Conservation (phyloP, 768 basidiomycete species). For the Amanita jacksonii region DNA sequence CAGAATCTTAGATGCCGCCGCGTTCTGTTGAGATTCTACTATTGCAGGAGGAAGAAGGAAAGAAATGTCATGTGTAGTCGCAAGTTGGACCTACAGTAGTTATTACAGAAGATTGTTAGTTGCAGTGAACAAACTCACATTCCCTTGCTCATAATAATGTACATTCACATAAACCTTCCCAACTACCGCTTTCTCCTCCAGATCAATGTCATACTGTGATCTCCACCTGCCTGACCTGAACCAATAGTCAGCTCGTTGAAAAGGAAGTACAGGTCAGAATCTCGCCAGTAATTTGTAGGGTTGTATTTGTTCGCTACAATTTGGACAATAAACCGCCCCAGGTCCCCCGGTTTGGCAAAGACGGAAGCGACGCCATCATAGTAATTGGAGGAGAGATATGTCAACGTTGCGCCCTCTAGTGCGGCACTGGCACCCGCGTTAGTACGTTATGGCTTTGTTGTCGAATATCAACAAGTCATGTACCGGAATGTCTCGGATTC, state of each 20-base stretch:
- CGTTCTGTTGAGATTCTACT: constrained; percentile 35
- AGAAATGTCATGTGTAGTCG: constrained; percentile 59
- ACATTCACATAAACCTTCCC: constrained; percentile 77
- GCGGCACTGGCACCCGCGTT: constrained; percentile 39
- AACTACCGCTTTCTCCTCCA: constrained; percentile 48
- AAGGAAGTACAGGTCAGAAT: neutral
- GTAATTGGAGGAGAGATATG: constrained; percentile 78
- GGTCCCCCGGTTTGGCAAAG: constrained; percentile 42
- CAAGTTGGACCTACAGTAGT: constrained; percentile 71
- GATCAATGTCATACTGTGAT: constrained; percentile 72
- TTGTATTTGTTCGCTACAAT: constrained; percentile 97
- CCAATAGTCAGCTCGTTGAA: constrained; percentile 1
- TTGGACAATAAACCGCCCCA: constrained; percentile 55
- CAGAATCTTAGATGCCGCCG: constrained; percentile 62
- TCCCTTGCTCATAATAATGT: constrained; percentile 98
- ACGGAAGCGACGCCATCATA: constrained; percentile 68
- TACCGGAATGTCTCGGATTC: constrained; percentile 75
- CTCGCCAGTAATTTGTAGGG: constrained; percentile 83
- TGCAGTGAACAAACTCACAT: constrained; percentile 37
- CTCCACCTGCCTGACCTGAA: constrained; percentile 92
- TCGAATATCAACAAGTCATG: constrained; percentile 12
- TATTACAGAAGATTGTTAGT: neutral
- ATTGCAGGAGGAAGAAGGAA: constrained; percentile 56
- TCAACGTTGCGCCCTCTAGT: constrained; percentile 55
- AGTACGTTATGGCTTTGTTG: neutral